These are phyloP conservation scores for Firmiana major DNA, from an alignment of 345 rosid species.

Conservation along the genomic window DNA sequence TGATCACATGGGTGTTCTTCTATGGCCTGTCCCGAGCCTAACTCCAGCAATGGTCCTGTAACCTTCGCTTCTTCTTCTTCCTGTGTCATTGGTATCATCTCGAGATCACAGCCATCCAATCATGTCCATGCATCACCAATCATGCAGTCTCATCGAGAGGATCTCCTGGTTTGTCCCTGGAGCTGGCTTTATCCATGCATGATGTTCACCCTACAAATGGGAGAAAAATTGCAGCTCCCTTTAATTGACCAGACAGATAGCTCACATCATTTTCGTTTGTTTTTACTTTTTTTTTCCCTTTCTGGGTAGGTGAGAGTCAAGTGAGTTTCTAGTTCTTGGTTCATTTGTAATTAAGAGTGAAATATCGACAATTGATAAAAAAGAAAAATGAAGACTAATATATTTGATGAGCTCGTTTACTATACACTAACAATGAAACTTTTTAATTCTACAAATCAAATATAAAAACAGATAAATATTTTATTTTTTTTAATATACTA, in stretches of 20 bases:
- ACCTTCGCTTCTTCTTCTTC: neutral
- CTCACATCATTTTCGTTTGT: neutral
- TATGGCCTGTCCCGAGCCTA: neutral
- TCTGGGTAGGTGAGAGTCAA: too few relatives aligned
- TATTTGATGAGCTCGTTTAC: too few relatives aligned
- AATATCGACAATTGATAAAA: neutral
- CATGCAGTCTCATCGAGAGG: neutral
- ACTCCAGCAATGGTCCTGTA: neutral
- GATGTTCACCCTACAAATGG: neutral
- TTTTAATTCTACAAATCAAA: too few relatives aligned
- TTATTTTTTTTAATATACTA: too few relatives aligned
- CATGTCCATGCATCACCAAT: neutral
- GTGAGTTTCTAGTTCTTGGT: neutral
- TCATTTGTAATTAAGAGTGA: neutral
- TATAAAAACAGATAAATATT: too few relatives aligned
- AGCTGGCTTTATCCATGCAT: neutral
- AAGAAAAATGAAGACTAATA: too few relatives aligned
- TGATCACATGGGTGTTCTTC: slow-evolving; percentile 1
- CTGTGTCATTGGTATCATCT: neutral
- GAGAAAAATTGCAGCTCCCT: neutral
- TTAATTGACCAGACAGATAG: slow-evolving; percentile 4
- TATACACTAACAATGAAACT: too few relatives aligned
- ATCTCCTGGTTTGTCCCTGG: neutral
- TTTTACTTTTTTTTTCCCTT: neutral
- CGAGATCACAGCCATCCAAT: neutral